A percentile compares a stretch with the other conserved stretches of the same genome.
These are phyloP conservation scores for Solanum pinnatisectum DNA, from an alignment of 257 asterid species.

Conservation along the genomic window DNA sequence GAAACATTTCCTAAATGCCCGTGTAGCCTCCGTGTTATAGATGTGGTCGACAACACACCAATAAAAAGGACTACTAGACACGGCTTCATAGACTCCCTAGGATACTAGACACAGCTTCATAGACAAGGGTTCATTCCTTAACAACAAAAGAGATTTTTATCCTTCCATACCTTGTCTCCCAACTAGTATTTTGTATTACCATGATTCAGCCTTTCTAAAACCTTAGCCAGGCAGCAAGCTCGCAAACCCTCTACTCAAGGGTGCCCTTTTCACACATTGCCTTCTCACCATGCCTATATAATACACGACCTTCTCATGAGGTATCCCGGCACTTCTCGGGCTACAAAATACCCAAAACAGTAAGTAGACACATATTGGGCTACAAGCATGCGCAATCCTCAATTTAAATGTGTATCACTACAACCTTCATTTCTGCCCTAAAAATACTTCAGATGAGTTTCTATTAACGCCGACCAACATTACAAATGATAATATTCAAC, in stretches of 20 bases:
- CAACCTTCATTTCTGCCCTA: too few species aligned
- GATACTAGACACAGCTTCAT: neutral
- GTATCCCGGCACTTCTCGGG: neutral
- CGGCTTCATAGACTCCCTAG: too few species aligned
- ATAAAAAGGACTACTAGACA: too few species aligned
- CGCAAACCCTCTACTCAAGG: neutral
- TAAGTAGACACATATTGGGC: neutral
- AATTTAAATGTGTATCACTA: neutral
- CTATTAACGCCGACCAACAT: neutral
- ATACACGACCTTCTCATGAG: neutral
- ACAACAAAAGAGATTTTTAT: too few species aligned
- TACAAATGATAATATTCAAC: neutral
- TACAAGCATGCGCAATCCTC: neutral
- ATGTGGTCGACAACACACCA: too few species aligned
- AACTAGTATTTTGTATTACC: neutral
- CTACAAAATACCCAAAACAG: neutral
- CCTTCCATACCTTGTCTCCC: neutral
- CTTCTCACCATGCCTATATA: neutral
- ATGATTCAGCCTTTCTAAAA: neutral
- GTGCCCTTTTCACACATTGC: neutral
- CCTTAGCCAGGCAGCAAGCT: too few species aligned
- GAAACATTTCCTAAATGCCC: too few species aligned
- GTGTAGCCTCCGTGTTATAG: too few species aligned
- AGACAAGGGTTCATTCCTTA: neutral
- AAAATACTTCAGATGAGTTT: neutral